phyloP scores from a whole-genome alignment of 1,139 yeast genomes.

The Blastobotrys petasosporus region DNA sequence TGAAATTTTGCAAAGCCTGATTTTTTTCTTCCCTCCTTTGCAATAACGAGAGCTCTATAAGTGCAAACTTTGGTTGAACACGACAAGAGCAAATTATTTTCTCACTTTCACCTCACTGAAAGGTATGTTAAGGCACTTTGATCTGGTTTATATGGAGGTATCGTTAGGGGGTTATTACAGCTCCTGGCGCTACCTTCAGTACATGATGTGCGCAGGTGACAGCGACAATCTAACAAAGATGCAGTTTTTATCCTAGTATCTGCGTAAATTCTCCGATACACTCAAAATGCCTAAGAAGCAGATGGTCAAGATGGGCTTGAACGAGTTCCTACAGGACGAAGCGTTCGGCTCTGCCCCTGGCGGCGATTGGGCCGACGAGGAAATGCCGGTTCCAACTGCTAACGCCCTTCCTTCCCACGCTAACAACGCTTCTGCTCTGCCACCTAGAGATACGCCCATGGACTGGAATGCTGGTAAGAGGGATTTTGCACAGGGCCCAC shows the following conservation, averaged over 20 bases:
- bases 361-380: conserved; percentile 30
- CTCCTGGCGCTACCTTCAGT: no score
- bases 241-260: no score
- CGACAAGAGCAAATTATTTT: background rate
- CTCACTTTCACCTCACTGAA: no score
- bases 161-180: no score
- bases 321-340: conserved; percentile 41
- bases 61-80: background rate
- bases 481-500: conserved; percentile 8
- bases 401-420: background rate
- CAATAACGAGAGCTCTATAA: background rate
- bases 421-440: background rate
- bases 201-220: no score
- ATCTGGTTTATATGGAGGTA: no score
- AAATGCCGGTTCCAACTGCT: conserved; percentile 20
- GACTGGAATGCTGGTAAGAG: conserved; percentile 14
- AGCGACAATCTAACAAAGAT: no score
- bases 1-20: no score
- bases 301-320: conserved; percentile 51
- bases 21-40: no score
- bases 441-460: conserved; percentile 10
- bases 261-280: no score
- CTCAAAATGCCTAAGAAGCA: conserved; percentile 4
- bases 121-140: no score
- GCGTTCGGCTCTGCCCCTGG: conserved; percentile 19